Base-by-base conservation (phyloP, 2,329 filamentous ascomycete genomes). In the Fusarium irregulare region DNA sequence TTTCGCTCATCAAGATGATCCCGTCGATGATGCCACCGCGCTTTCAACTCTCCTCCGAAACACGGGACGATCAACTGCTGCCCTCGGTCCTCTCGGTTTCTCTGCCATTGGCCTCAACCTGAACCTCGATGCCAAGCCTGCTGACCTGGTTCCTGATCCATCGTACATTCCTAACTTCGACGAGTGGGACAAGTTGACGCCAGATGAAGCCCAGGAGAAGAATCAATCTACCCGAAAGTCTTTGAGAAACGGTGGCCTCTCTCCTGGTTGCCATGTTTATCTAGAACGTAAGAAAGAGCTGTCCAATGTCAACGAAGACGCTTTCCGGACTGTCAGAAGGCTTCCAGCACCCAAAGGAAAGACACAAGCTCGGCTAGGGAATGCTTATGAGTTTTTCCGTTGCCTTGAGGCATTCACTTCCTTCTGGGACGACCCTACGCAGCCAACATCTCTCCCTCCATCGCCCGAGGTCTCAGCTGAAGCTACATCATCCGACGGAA, bases 341-440 rank as follows among this genome's bases (percentile, higher is more conserved):
- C 80, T 90, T n/a, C 82, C 84, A 8, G 80, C 86, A 1, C 83
- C 83, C 34, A 83, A 83, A 42, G 89, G 88, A 42, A 84, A 85
- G 72, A 79, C 83, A 47, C 81, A 85, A 37, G 83, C 85, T 30
- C 85, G 88, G 9, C 78, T 91, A 10, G 89, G 89, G 16, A 90
- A 89, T 70, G 85, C 87, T 7, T 91, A 90, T 71, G 89, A 91
- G 77, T 91, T 91, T 77, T 91, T 86, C 78, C 87, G 87, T 55
- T 86, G 88, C 70, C 81, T 91, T 21, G 89, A 91, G 72, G 76
- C 83, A 27, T 84, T 89, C 73, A 86, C 87, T 4, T 74, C 81
- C 1, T 91, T 84, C 73, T 91, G 89, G 89, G 86, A 89, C 32
- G 89, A 91, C 72, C 86, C 88, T 0, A 87, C 87, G 9, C 76